These are phyloP conservation scores for Aeschynomene evenia DNA, from an alignment of 306 rosid genomes.

Conservation along the genomic window DNA sequence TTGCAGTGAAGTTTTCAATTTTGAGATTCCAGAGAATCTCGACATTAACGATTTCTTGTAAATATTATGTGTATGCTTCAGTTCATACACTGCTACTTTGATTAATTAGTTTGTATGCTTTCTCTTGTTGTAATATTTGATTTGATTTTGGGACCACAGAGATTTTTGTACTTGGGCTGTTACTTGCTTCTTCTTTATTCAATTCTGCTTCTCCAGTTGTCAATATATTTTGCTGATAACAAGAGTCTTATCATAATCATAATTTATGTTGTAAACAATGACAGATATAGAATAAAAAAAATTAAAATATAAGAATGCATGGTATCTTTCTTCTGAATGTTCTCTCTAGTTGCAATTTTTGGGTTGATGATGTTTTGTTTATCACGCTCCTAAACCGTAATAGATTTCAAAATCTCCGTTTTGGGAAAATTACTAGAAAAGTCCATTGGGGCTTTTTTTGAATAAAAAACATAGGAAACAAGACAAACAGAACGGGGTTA, in stretches of 20 bases:
- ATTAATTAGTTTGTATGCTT: conserved; percentile 30
- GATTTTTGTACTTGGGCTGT: conserved; percentile 8
- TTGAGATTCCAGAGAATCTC: conserved; percentile 81
- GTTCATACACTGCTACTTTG: conserved; percentile 1
- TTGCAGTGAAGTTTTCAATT: conserved; percentile 69
- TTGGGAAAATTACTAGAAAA: neutral
- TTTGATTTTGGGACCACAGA: neutral
- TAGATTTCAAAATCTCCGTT: neutral
- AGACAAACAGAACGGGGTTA: neutral
- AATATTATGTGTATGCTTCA: conserved; percentile 29
- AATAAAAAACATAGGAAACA: neutral
- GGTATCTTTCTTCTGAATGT: neutral
- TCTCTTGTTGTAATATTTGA: neutral
- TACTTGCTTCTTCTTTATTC: neutral
- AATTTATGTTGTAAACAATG: too few relatives aligned
- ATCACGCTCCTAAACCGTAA: neutral
- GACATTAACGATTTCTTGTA: conserved; percentile 74
- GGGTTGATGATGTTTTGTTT: neutral
- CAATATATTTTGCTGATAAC: conserved; percentile 27
- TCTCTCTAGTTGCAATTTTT: neutral
- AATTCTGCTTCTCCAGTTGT: conserved; percentile 15
- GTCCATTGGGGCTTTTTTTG: neutral
- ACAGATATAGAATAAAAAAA: too few relatives aligned
- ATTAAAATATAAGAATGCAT: too few relatives aligned
- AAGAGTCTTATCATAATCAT: neutral